Evolutionary conservation across 1,139 yeast species (phyloP), one percentile per base, ranked within the genome.

Genomic region (Sugiyamaella grinbergsii): DNA sequence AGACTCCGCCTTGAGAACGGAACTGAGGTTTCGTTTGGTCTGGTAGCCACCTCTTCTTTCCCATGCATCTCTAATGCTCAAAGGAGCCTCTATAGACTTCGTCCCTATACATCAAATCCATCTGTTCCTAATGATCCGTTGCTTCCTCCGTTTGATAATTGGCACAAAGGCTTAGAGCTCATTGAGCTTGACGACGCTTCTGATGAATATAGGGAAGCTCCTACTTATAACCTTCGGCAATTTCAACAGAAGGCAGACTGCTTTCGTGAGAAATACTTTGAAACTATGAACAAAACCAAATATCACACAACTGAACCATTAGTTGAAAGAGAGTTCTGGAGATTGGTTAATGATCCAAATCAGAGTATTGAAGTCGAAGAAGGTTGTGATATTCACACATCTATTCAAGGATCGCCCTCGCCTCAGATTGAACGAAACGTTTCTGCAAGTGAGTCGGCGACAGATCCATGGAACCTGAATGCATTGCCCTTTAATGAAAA

Each of bases 381-480:
- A 46, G 81, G 81, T 0, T 58, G 70, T 1, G 71, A 71, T 48
- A 64, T 79, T 18, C 72, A 74, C 2, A 65, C 81, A 0, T 59
- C 66, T 2, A 64, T 75, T 3, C 77, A 77, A 53, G 79, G 75
- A 10, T 72, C 80, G n/a, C 79, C 78, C 2, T 77, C 77, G 54
- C 80, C 81, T 0, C 74, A 76, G 8, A 53, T 60, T 6, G 74
- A 70, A 52, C 59, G 64, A 32, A 56, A 62, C 4, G 54, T 49
- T 18, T 31, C 47, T 0, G 56, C 60, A 24, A 54, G 56, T 13
- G 57, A 62, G 0, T 57, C 60, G 46, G 53, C 67, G 0, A 51
- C 72, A 8, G 71, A 73, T 55, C 82, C 85, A 0, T 88, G 95
- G 93, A 85, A 85, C 60, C 67, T 85, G 45, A 80, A 82, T 56